These are phyloP conservation scores for Gautieria morchelliformis DNA, from an alignment of 768 basidiomycete species.

Conservation along the genomic window DNA sequence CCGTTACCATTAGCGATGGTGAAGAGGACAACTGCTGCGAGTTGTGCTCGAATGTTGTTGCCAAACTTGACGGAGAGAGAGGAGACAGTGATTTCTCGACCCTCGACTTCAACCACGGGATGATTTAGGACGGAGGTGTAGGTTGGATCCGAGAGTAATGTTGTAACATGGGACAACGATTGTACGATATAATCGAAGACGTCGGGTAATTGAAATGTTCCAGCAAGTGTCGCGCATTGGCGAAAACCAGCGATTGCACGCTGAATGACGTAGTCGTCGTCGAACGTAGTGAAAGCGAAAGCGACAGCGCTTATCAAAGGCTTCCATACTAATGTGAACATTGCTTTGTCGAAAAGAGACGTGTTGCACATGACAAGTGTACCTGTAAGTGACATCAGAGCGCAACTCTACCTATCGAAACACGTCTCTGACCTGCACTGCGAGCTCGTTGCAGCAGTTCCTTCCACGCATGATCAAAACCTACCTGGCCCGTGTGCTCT, in stretches of 20 bases:
- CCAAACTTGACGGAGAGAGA: slow-evolving; percentile 90
- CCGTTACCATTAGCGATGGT: slow-evolving; percentile 97
- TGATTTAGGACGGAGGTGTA: slow-evolving; percentile 70
- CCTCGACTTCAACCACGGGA: slow-evolving; percentile 84
- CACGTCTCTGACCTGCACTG: slow-evolving; percentile 51
- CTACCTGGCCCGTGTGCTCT: slow-evolving; percentile 91
- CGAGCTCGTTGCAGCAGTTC: slow-evolving; percentile 77
- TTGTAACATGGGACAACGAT: slow-evolving; percentile 87
- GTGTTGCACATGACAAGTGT: slow-evolving; percentile 73
- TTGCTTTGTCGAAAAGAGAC: slow-evolving; percentile 72
- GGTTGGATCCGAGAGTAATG: slow-evolving; percentile 66
- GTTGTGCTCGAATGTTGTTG: slow-evolving; percentile 87
- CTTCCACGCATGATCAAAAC: slow-evolving; percentile 99
- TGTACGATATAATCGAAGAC: slow-evolving; percentile 96
- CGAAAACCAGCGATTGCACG: slow-evolving; percentile 92
- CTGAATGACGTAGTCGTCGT: slow-evolving; percentile 95
- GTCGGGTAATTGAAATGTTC: slow-evolving; percentile 81
- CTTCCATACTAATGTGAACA: slow-evolving; percentile 93
- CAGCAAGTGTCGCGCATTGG: slow-evolving; percentile 90
- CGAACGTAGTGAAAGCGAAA: slow-evolving; percentile 91
- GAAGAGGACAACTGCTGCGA: slow-evolving; percentile 95
- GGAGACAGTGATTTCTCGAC: slow-evolving; percentile 83
- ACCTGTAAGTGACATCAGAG: slow-evolving; percentile 27
- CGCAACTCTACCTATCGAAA: slow-evolving; percentile 2
- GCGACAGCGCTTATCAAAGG: slow-evolving; percentile 90